Evolutionary conservation across 768 basidiomycete genomes (phyloP).

Genomic region (Amanita thiersii): DNA sequence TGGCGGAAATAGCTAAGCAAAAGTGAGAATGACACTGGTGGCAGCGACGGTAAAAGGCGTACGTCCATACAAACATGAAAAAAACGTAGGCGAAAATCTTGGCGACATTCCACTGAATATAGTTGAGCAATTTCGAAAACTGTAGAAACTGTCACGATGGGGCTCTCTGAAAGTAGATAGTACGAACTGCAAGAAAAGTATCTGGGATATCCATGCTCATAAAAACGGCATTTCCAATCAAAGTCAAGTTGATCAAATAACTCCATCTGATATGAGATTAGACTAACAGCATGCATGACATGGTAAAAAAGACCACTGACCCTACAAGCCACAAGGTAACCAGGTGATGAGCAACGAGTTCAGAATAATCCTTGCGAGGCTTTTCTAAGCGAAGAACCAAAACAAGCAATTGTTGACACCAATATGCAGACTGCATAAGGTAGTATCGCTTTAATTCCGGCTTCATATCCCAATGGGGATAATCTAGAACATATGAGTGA

Average conservation of each 20-base stretch:
- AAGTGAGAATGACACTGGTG: too few relatives aligned
- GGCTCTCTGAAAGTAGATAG: neutral
- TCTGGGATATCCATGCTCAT: constrained; percentile 98
- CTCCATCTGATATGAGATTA: constrained; percentile 55
- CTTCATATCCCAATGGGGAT: constrained; percentile 86
- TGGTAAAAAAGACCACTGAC: constrained; percentile 29
- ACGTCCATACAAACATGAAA: constrained; percentile 78
- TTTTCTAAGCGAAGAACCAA: constrained; percentile 84
- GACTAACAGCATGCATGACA: constrained; percentile 4
- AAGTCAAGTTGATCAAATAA: constrained; percentile 70
- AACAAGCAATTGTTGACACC: constrained; percentile 90
- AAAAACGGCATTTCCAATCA: constrained; percentile 87
- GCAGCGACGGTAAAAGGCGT: too few relatives aligned
- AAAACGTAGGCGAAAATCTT: constrained; percentile 55
- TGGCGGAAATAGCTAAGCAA: constrained; percentile 89
- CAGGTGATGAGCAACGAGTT: constrained; percentile 84
- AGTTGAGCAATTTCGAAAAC: constrained; percentile 85
- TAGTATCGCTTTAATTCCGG: constrained; percentile 87
- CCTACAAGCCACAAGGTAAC: constrained; percentile 94
- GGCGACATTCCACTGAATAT: constrained; percentile 59
- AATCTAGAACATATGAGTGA: constrained; percentile 36
- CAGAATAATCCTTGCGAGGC: constrained; percentile 84
- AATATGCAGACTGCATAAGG: constrained; percentile 88
- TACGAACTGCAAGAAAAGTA: constrained; percentile 70
- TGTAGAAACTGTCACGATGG: constrained; percentile 18